These are phyloP conservation scores for Hapsidospora chrysogenum DNA, from an alignment of 495 filamentous ascomycete genomes.

Conservation along the genomic window DNA sequence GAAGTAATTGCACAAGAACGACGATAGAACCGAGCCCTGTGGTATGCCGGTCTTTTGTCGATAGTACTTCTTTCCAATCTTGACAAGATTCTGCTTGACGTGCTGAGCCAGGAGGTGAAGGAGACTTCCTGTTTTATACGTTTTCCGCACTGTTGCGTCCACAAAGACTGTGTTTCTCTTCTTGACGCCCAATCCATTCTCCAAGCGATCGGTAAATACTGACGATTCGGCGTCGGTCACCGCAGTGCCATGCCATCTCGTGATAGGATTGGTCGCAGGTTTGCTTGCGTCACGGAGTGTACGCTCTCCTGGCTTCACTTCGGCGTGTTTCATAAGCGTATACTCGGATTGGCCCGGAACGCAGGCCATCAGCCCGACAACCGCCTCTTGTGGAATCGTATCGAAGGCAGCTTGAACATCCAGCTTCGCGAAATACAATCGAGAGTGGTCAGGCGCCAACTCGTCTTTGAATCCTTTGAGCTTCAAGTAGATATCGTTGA, in stretches of 20 bases:
- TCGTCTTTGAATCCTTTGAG: conserved; percentile 49
- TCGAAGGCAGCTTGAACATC: conserved; percentile 91
- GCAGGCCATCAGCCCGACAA: conserved; percentile 48
- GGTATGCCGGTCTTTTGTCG: conserved; percentile 81
- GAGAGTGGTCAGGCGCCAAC: conserved; percentile 5
- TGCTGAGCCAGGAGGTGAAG: conserved; percentile 59
- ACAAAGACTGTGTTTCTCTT: conserved; percentile 62
- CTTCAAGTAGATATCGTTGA: conserved; percentile 64
- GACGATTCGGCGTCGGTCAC: conserved; percentile 29
- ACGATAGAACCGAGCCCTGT: conserved; percentile 79
- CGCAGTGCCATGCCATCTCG: conserved; percentile 48
- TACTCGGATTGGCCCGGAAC: conserved; percentile 53
- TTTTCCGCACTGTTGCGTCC: conserved; percentile 36
- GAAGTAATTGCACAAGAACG: conserved; percentile 81
- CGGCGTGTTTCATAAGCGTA: conserved; percentile 53
- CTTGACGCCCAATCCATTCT: conserved; percentile 22
- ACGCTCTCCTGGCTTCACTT: conserved; percentile 36
- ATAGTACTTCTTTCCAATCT: conserved; percentile 79
- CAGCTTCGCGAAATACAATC: conserved; percentile 69
- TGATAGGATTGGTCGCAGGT: conserved; percentile 30
- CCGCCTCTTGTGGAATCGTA: conserved; percentile 67
- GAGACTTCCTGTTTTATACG: conserved; percentile 38
- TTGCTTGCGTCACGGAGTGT: conserved; percentile 5
- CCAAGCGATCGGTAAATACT: conserved; percentile 37
- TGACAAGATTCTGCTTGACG: conserved; percentile 66